Percentiles rank a stretch among this genome's conserved stretches.
Evolutionary conservation across 106 monocot genomes (phyloP).

Genomic region (Platanthera zijinensis): DNA sequence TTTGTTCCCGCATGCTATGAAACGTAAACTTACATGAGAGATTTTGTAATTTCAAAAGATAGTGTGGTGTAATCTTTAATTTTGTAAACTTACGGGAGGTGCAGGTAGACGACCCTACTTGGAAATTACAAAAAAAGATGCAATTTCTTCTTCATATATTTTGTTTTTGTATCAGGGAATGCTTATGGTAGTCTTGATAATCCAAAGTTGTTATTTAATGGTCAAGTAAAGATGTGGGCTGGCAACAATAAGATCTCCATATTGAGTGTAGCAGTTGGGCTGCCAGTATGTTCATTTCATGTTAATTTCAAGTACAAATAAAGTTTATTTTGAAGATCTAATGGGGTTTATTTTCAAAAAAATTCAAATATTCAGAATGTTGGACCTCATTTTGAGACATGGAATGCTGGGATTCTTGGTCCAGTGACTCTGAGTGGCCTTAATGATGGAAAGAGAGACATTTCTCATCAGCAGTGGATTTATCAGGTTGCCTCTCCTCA

Average conservation of each 20-base stretch:
- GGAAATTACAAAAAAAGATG: background rate
- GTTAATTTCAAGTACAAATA: background rate
- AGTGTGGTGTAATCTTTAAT: too few species aligned
- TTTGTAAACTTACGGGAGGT: too few species aligned
- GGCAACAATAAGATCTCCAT: constrained; percentile 51
- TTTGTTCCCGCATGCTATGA: too few species aligned
- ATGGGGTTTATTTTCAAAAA: background rate
- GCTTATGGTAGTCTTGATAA: constrained; percentile 8
- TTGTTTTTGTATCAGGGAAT: constrained; percentile 5
- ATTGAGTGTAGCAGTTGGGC: constrained; percentile 73
- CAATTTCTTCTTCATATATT: background rate
- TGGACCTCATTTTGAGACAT: constrained; percentile 79
- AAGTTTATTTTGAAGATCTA: background rate
- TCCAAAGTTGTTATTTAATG: constrained; percentile 8
- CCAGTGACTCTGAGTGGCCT: constrained; percentile 77
- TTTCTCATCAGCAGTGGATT: constrained; percentile 81
- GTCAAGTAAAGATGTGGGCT: constrained; percentile 9
- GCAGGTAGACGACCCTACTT: too few species aligned
- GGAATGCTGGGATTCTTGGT: constrained; percentile 92
- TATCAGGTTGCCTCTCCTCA: constrained; percentile 40
- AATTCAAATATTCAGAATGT: constrained; percentile 45
- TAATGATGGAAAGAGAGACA: constrained; percentile 78
- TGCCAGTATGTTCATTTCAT: constrained; percentile 48
- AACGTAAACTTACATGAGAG: too few species aligned
- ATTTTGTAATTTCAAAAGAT: too few species aligned